phyloP scores from a whole-genome alignment of 73 alveolate genomes.

The Paramecium primaurelia region DNA sequence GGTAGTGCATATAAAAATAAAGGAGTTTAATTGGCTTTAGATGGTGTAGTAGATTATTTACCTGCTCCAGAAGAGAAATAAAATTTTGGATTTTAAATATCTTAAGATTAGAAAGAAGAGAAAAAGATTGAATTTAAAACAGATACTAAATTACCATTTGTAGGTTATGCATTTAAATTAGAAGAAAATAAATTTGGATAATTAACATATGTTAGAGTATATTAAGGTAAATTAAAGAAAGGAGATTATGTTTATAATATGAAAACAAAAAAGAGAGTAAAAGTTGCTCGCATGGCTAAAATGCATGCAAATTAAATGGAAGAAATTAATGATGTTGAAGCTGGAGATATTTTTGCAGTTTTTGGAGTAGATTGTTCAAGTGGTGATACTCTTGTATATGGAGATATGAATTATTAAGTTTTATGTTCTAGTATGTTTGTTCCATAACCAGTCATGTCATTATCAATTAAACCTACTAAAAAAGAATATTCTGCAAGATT shows the following conservation, averaged over 20 bases:
- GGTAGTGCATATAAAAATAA: conserved; percentile 96
- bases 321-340: conserved; percentile 87
- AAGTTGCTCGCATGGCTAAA: conserved; percentile 83
- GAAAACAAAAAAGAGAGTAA: conserved; percentile 75
- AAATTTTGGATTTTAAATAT: conserved; percentile 71
- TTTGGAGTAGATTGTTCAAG: conserved; percentile 94
- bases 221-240: conserved; percentile 88
- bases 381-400: conserved; percentile 84
- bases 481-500: conserved; percentile 65
- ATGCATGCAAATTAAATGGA: conserved; percentile 95
- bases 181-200: conserved; percentile 86
- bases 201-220: conserved; percentile 73
- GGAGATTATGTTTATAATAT: conserved; percentile 77
- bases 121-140: conserved; percentile 70
- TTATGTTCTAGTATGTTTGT: conserved; percentile 83
- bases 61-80: conserved; percentile 83
- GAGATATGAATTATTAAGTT: conserved; percentile 56
- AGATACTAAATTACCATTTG: conserved; percentile 83
- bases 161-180: conserved; percentile 89
- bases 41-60: conserved; percentile 85
- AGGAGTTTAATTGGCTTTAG: conserved; percentile 75
- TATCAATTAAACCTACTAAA: conserved; percentile 75
- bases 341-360: conserved; percentile 96
- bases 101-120: conserved; percentile 52
- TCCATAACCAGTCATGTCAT: conserved; percentile 89